Evolutionary conservation across 139 green algal genomes (phyloP).

Genomic region (Edaphochlamys debaryana): DNA sequence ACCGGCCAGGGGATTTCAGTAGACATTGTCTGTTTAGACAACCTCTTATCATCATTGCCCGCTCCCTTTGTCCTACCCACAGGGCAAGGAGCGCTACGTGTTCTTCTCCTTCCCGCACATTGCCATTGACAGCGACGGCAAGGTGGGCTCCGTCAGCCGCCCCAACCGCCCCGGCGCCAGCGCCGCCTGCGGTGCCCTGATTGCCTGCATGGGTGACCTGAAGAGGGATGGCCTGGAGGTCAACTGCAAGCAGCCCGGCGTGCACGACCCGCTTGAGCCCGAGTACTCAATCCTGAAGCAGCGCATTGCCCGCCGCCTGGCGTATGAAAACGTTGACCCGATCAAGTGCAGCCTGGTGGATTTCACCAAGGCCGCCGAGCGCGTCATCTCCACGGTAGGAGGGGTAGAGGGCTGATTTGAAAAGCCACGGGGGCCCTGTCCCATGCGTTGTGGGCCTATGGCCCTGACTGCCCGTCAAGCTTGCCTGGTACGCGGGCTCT

Average conservation of each 20-base stretch:
- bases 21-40: too few species aligned
- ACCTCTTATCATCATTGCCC: too few species aligned
- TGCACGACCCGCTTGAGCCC: constrained; percentile 84
- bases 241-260: constrained; percentile 62
- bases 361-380: constrained; percentile 82
- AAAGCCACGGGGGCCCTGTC: too few species aligned
- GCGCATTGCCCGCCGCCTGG: constrained; percentile 77
- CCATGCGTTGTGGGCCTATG: background rate
- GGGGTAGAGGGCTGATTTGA: background rate
- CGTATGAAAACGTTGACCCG: constrained; percentile 53
- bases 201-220: constrained; percentile 47
- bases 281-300: constrained; percentile 93
- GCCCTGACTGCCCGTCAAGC: too few species aligned
- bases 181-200: constrained; percentile 54
- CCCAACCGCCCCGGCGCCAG: constrained; percentile 54
- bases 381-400: constrained; percentile 79
- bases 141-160: constrained; percentile 73
- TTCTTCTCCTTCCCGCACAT: constrained; percentile 94
- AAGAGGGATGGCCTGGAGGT: constrained; percentile 61
- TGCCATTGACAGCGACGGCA: constrained; percentile 73
- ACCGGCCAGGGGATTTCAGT: too few species aligned
- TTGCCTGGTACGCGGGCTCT: too few species aligned
- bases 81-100: constrained; percentile 81
- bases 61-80: background rate
- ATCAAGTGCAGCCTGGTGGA: constrained; percentile 69